Percentiles rank a stretch among this genome's conserved stretches.
Evolutionary conservation across 1,284 basidiomycete genomes (phyloP).

Genomic region (Stereum hirsutum): DNA sequence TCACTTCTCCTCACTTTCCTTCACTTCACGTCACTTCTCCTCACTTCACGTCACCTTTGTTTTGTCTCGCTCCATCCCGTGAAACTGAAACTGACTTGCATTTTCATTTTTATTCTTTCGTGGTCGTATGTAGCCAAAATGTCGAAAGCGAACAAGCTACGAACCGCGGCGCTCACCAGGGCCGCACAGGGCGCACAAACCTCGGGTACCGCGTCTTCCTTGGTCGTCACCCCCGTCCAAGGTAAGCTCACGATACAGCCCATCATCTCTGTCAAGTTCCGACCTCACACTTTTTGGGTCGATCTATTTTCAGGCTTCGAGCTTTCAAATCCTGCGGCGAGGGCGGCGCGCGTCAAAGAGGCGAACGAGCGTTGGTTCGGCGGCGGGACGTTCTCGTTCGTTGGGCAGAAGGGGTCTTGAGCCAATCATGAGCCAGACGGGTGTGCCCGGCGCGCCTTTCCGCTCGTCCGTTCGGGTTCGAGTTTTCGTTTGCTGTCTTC

Average conservation of each 20-base stretch:
- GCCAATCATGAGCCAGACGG: not conserved
- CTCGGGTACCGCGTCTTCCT: constrained; percentile 84
- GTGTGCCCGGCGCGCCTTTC: not conserved
- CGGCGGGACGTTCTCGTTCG: constrained; percentile 75
- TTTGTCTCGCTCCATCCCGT: not conserved
- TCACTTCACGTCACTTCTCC: not conserved
- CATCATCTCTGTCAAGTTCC: constrained; percentile 4
- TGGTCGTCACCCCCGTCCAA: constrained; percentile 95
- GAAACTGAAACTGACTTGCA: not conserved
- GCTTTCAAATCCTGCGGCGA: constrained; percentile 76
- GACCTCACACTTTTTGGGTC: constrained; percentile 4
- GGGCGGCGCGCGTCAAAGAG: constrained; percentile 78
- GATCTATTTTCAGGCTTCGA: constrained; percentile 56
- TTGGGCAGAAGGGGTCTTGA: constrained; percentile 53
- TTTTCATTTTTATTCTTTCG: not conserved
- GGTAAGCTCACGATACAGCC: too few species aligned
- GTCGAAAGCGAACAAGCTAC: constrained; percentile 91
- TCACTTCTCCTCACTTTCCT: not conserved
- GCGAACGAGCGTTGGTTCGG: constrained; percentile 93
- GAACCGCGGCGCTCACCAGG: constrained; percentile 75
- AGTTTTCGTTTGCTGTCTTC: too few species aligned
- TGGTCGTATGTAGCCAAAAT: constrained; percentile 57
- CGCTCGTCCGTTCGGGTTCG: not conserved
- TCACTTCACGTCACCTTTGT: not conserved
- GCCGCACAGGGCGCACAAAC: constrained; percentile 55